These are phyloP conservation scores for Angomonas ambiguus DNA, from an alignment of 208 protist species.

Conservation along the genomic window DNA sequence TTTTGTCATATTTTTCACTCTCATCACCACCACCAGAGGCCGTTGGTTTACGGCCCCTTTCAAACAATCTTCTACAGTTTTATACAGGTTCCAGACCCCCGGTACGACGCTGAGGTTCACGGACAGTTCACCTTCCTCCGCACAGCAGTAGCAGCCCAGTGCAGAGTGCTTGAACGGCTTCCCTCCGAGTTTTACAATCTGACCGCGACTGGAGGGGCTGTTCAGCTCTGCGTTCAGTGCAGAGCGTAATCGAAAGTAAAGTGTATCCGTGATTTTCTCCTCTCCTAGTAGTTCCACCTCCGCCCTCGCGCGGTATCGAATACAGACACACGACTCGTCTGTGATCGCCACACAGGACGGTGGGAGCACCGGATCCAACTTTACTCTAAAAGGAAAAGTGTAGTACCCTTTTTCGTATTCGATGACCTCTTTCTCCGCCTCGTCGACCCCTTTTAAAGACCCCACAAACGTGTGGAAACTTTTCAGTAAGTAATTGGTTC, in stretches of 20 bases:
- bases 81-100: not conserved
- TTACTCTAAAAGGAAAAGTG: constrained; percentile 17
- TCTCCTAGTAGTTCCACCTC: constrained; percentile 14
- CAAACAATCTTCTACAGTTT: not conserved
- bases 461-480: not conserved
- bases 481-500: not conserved
- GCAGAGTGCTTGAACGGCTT: constrained; percentile 1
- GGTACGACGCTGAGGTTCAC: constrained; percentile 10
- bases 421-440: not conserved
- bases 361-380: constrained; percentile 5
- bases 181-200: not conserved
- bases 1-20: too few species aligned
- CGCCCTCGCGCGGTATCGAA: constrained; percentile 18
- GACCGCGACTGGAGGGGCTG: not conserved
- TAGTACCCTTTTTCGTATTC: constrained; percentile 17
- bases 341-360: constrained; percentile 13
- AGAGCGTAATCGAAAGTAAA: not conserved
- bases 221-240: not conserved
- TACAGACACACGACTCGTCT: not conserved
- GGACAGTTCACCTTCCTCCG: constrained; percentile 4
- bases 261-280: constrained; percentile 11
- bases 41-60: not conserved
- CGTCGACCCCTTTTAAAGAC: not conserved
- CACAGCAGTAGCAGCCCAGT: constrained; percentile 10
- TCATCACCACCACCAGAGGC: too few species aligned